These are phyloP conservation scores for Venustampulla echinocandica DNA, from an alignment of 495 filamentous ascomycete species.

Conservation along the genomic window DNA sequence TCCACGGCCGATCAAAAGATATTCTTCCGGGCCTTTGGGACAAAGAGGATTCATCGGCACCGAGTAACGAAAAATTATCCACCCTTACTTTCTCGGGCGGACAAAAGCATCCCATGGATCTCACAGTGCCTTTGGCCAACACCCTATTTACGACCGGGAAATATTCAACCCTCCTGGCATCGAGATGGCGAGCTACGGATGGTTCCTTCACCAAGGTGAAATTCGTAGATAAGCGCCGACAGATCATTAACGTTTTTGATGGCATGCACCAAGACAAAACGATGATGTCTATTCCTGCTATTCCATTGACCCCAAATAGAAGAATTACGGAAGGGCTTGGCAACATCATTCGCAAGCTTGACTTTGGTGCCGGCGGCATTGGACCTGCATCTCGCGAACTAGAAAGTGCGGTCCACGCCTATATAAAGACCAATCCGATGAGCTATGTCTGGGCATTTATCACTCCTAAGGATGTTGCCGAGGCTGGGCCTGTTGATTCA, in stretches of 20 bases:
- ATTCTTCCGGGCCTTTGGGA: slow-evolving; percentile 30
- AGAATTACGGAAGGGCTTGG: slow-evolving; percentile 61
- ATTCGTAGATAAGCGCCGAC: slow-evolving; percentile 9
- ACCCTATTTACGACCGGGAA: slow-evolving; percentile 68
- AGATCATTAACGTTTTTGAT: slow-evolving; percentile 22
- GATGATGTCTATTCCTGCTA: slow-evolving; percentile 36
- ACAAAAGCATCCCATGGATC: slow-evolving; percentile 19
- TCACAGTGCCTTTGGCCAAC: slow-evolving; percentile 60
- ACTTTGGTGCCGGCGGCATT: slow-evolving; percentile 35
- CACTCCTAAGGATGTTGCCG: too few species aligned
- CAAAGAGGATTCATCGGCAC: not conserved
- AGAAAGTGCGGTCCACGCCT: slow-evolving; percentile 52
- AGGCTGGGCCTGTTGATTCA: too few species aligned
- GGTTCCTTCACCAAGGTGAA: slow-evolving; percentile 14
- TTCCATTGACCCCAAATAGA: slow-evolving; percentile 56
- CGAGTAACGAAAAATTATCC: slow-evolving; percentile 1
- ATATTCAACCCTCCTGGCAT: slow-evolving; percentile 49
- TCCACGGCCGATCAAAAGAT: slow-evolving; percentile 22
- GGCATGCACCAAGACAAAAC: slow-evolving; percentile 16
- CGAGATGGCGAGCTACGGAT: slow-evolving; percentile 38
- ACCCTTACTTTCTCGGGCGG: slow-evolving; percentile 15
- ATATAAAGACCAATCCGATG: slow-evolving; percentile 35
- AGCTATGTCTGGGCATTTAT: too few species aligned
- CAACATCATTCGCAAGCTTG: slow-evolving; percentile 69
- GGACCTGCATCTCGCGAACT: slow-evolving; percentile 68